These are phyloP conservation scores for Lenwebbia sp. DNA, from an alignment of 345 rosid species.

Conservation along the genomic window DNA sequence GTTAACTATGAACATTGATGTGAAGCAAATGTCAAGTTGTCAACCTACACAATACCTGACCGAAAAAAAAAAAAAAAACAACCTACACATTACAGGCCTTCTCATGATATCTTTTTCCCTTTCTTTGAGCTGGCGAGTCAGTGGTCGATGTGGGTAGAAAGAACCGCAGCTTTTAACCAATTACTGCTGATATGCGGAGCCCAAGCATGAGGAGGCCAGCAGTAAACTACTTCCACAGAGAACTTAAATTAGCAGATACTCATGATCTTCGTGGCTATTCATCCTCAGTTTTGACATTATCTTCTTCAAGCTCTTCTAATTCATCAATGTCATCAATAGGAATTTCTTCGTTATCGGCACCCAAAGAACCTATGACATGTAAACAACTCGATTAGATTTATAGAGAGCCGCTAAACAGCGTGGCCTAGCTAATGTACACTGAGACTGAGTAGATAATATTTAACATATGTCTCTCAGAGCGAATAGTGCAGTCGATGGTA, in stretches of 20 bases:
- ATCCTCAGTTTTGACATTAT: constrained; percentile 8
- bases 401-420: neutral
- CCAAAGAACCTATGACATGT: constrained; percentile 16
- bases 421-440: neutral
- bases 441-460: neutral
- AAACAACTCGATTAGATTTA: neutral
- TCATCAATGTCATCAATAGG: constrained; percentile 74
- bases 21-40: neutral
- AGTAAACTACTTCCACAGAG: neutral
- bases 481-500: neutral
- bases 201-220: neutral
- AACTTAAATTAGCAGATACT: neutral
- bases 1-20: neutral
- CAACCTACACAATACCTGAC: neutral
- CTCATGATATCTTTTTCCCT: neutral
- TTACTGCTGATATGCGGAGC: neutral
- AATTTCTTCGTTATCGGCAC: constrained; percentile 49
- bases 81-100: neutral
- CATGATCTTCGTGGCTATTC: constrained; percentile 3
- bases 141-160: neutral
- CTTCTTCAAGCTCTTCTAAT: constrained; percentile 38
- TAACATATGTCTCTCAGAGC: neutral
- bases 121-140: neutral
- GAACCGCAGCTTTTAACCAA: neutral
- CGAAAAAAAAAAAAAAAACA: neutral